Evolutionary conservation across 495 filamentous ascomycete genomes (phyloP).

Genomic region (Halenospora varia): DNA sequence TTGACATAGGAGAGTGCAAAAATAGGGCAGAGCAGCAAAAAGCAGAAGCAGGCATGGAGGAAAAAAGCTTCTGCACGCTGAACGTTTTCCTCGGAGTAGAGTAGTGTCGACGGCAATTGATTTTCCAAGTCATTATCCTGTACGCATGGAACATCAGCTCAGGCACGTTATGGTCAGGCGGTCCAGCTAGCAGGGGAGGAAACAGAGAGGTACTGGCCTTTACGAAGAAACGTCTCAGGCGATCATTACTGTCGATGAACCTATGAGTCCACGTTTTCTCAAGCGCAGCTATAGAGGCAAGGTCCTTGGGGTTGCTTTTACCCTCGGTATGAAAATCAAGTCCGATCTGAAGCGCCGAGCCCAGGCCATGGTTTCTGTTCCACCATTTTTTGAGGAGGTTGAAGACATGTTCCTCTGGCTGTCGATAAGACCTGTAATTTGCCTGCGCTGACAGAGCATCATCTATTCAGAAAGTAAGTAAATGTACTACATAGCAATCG

Average conservation of each 20-base stretch:
- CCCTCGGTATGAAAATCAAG: not conserved
- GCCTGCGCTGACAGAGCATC: conserved; percentile 8
- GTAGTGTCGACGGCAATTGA: conserved; percentile 1
- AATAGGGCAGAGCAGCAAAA: conserved; percentile 12
- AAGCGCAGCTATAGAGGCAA: conserved; percentile 9
- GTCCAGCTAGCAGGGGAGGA: not conserved
- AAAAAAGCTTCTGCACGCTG: conserved; percentile 12
- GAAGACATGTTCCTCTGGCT: conserved; percentile 5
- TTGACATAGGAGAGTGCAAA: conserved; percentile 5
- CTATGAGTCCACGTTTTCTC: conserved; percentile 12
- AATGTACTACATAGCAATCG: conserved; percentile 1
- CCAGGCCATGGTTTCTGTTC: not conserved
- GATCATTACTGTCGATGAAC: conserved; percentile 13
- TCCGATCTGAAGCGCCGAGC: not conserved
- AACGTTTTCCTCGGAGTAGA: conserved; percentile 14
- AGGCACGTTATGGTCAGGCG: not conserved
- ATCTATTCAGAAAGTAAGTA: conserved; percentile 7
- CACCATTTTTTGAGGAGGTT: not conserved
- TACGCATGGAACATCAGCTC: not conserved
- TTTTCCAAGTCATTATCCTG: conserved; percentile 4
- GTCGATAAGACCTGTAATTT: conserved; percentile 10
- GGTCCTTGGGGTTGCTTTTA: not conserved
- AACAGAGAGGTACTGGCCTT: conserved; percentile 4
- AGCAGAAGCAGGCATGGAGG: conserved; percentile 11
- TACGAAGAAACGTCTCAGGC: conserved; percentile 6